These are phyloP conservation scores for Diplodia sapinea DNA, from an alignment of 2,329 filamentous ascomycete species.

Conservation along the genomic window DNA sequence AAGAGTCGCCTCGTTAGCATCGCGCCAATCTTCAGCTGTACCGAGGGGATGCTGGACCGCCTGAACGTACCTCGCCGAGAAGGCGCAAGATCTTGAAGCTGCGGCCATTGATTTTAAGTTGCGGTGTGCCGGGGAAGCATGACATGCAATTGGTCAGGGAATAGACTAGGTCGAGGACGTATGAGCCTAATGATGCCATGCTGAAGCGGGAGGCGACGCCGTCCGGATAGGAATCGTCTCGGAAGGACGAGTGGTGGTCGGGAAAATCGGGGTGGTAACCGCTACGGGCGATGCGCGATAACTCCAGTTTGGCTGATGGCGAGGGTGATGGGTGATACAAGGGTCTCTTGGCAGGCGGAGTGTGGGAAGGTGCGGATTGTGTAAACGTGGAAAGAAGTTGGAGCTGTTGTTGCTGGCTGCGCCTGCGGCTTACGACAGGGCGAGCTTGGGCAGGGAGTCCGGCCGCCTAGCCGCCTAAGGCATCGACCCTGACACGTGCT, in stretches of 20 bases:
- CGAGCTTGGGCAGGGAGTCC: constrained; percentile 15
- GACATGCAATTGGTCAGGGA: constrained; percentile 93
- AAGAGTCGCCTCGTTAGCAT: constrained; percentile 17
- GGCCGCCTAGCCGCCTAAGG: background rate
- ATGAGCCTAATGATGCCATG: constrained; percentile 49
- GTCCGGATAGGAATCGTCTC: constrained; percentile 27
- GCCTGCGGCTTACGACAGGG: constrained; percentile 23
- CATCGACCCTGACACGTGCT: background rate
- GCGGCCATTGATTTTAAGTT: constrained; percentile 91
- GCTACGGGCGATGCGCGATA: constrained; percentile 31
- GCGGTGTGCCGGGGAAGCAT: constrained; percentile 93
- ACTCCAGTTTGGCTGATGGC: constrained; percentile 23
- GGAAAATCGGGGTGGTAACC: constrained; percentile 32
- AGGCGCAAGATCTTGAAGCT: constrained; percentile 96
- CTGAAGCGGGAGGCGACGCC: constrained; percentile 25
- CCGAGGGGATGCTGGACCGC: too few species aligned
- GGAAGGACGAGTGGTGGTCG: constrained; percentile 18
- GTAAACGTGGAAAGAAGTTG: constrained; percentile 21
- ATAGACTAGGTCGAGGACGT: constrained; percentile 86
- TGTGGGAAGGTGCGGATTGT: constrained; percentile 3
- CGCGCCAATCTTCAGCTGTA: background rate
- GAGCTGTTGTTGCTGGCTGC: constrained; percentile 21
- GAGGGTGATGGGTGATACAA: background rate
- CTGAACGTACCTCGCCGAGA: constrained; percentile 77
- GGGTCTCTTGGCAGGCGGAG: background rate